Base-by-base conservation (phyloP, 2,329 filamentous ascomycete species). In the Cytospora chrysosperma region DNA sequence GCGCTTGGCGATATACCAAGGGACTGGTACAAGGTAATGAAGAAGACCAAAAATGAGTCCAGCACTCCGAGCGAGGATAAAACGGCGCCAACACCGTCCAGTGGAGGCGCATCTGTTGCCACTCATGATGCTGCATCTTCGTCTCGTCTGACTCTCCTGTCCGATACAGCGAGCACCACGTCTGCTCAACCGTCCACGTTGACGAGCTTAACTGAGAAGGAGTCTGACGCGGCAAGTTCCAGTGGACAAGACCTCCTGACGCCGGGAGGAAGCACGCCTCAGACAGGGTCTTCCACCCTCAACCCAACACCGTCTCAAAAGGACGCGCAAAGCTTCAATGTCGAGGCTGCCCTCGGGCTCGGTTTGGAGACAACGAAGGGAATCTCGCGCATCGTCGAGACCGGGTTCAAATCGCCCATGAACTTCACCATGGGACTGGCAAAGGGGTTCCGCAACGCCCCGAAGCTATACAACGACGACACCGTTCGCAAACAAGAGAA, bases 381-480 rank as follows among this genome's bases (percentile, higher is more conserved):
- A 1, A 83, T 93, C 40, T 83, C 85, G 26, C 85, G 87, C n/a
- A 88, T 95, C 55, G 85, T 93, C 6, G 83, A 84, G 13, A 88
- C 90, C n/a, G 86, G 90, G 6, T 81, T 94, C 64, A 91, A 90
- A 69, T 88, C 89, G 1, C 93, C 93, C 0, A 89, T 95, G 82
- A 92, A 96, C 73, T 89, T 97, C 67, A 91, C 91, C 49, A 77
- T 97, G 50, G 90, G 90, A 0, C 77, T 97, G 43, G 90, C 93
- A 0, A 90, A 90, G 74, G 93, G 93, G 0, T 96, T 97, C 73
- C 89, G 94, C 72, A 97, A 97, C 70, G 89, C 91, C 7, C 93
- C 93, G 0, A 88, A 86, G 68, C 79, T 97, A 1, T 97, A 97
- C 72, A 90, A 93, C 50, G 93, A 96, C 70, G 87, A 91, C 1